A percentile compares a stretch with the other conserved stretches of the same genome.
Conservation (phyloP, 192 early-diverging fungal species). For the Linnemannia elongata region DNA sequence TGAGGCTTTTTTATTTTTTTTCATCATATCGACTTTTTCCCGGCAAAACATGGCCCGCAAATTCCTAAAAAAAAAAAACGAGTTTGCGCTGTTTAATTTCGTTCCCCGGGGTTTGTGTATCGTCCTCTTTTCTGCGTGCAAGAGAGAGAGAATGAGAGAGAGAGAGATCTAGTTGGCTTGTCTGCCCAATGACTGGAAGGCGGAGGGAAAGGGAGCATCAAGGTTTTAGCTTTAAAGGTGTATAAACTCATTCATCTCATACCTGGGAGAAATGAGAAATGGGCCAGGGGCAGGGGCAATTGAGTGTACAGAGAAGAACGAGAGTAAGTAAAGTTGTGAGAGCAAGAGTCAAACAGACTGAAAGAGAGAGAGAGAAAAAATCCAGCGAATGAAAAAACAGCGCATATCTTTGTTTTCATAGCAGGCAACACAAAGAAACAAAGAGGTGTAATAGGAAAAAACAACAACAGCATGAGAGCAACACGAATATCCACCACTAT, state of each 20-base stretch:
- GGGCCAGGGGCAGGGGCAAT: not conserved
- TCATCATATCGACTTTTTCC: not conserved
- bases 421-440: not conserved
- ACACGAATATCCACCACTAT: not conserved
- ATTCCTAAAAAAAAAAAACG: not conserved
- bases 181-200: not conserved
- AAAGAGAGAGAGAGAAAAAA: not conserved
- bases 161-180: not conserved
- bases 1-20: not conserved
- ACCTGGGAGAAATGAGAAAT: not conserved
- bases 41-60: constrained; percentile 10
- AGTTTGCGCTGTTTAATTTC: constrained; percentile 9
- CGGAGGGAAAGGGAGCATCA: not conserved
- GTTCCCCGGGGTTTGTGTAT: constrained; percentile 7
- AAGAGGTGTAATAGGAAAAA: not conserved
- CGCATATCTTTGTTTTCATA: constrained; percentile 8
- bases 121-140: not conserved
- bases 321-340: not conserved
- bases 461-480: not conserved
- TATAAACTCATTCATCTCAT: not conserved
- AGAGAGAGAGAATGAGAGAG: too few species aligned
- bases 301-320: not conserved
- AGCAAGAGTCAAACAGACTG: not conserved
- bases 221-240: not conserved
- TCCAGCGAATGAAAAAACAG: constrained; percentile 11